phyloP scores from a whole-genome alignment of 176 grass and related monocot species.

The Raddia guianensis region DNA sequence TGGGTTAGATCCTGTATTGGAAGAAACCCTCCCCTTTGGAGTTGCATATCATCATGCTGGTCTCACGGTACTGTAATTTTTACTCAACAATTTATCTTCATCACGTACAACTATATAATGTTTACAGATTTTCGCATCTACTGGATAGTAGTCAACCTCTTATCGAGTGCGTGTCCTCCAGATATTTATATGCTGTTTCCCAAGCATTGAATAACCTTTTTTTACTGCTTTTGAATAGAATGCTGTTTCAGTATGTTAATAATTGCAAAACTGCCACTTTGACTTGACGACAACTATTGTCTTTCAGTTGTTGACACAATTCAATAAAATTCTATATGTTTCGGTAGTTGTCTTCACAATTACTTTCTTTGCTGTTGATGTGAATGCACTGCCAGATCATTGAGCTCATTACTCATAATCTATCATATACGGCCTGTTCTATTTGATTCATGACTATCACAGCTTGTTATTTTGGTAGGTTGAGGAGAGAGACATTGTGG shows the following conservation, averaged over 20 bases:
- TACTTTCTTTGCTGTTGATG: slow-evolving; percentile 3
- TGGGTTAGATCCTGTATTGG: slow-evolving; percentile 89
- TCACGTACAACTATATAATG: background rate
- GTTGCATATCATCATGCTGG: slow-evolving; percentile 99
- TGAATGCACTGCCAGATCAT: background rate
- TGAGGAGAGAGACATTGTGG: slow-evolving; percentile 94
- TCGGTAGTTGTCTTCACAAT: background rate
- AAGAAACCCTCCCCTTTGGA: slow-evolving; percentile 85
- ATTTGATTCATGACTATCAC: slow-evolving; percentile 24
- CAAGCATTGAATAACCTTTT: background rate
- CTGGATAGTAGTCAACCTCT: no score
- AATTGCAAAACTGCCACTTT: slow-evolving; percentile 14
- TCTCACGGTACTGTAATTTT: slow-evolving; percentile 70
- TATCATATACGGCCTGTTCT: slow-evolving; percentile 18
- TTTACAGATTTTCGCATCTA: background rate
- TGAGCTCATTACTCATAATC: background rate
- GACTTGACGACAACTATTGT: slow-evolving; percentile 19
- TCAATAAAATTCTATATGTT: slow-evolving; percentile 6
- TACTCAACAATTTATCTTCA: slow-evolving; percentile 27
- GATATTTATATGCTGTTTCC: no score
- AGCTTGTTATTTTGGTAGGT: slow-evolving; percentile 58
- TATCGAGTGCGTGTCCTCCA: no score
- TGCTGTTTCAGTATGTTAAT: background rate
- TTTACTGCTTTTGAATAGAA: background rate
- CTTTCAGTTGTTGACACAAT: slow-evolving; percentile 12